Evolutionary conservation across 495 filamentous ascomycete genomes (phyloP).

Genomic region (Pseudoneurospora amorphoporcata): DNA sequence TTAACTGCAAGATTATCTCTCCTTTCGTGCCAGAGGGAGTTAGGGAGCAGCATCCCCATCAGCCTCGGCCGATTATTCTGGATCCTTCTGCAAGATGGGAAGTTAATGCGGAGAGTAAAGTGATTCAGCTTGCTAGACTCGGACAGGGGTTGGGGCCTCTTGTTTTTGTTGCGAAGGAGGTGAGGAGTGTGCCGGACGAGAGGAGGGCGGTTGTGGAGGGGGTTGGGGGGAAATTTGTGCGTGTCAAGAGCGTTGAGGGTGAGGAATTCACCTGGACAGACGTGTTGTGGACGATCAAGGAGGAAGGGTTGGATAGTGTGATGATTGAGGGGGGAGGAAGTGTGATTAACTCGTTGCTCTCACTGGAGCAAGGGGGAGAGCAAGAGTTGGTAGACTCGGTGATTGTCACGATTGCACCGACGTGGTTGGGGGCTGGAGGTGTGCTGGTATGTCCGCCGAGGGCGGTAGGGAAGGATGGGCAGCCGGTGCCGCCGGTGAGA

Average conservation of each 20-base stretch:
- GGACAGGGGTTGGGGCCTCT: constrained; percentile 63
- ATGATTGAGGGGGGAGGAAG: constrained; percentile 83
- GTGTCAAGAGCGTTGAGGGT: constrained; percentile 1
- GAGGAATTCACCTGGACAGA: constrained; percentile 43
- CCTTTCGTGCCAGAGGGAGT: constrained; percentile 34
- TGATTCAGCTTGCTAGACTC: constrained; percentile 52
- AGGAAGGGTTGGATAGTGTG: constrained; percentile 59
- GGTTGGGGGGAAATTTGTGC: constrained; percentile 31
- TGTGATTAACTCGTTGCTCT: constrained; percentile 66
- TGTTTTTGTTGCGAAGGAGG: constrained; percentile 42
- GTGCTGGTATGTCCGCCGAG: constrained; percentile 58
- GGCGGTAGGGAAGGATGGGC: constrained; percentile 36
- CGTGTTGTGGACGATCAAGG: constrained; percentile 46
- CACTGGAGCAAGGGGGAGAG: constrained; percentile 33
- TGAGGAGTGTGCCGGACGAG: constrained; percentile 8
- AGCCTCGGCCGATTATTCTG: constrained; percentile 70
- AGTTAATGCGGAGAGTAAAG: constrained; percentile 45
- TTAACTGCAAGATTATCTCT: constrained; percentile 47
- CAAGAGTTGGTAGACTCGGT: constrained; percentile 58
- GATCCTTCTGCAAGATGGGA: constrained; percentile 66
- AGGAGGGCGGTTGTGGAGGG: constrained; percentile 21
- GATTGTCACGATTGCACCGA: constrained; percentile 76
- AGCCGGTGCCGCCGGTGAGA: constrained; percentile 46
- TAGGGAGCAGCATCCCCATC: constrained; percentile 16
- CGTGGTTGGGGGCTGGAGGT: constrained; percentile 69